phyloP scores from a whole-genome alignment of 768 basidiomycete species.

The Antrodiella citrinella region DNA sequence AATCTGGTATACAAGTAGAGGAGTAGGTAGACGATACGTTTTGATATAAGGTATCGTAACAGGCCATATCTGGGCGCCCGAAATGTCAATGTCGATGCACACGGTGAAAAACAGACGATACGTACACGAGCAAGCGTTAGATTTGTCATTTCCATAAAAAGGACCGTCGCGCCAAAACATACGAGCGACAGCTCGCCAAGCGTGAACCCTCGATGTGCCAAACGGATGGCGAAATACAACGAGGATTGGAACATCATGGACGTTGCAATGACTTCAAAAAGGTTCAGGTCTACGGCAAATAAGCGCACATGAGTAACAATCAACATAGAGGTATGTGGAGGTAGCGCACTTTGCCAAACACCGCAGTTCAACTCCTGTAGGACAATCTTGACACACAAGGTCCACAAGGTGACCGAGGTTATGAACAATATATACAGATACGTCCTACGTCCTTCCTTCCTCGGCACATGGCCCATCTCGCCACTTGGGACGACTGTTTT shows the following conservation, averaged over 20 bases:
- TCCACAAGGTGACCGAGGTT: constrained; percentile 39
- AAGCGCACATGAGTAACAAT: neutral
- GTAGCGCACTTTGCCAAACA: constrained; percentile 64
- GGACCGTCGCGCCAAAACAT: constrained; percentile 77
- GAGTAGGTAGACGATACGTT: constrained; percentile 89
- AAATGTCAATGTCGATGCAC: neutral
- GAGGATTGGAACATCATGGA: constrained; percentile 88
- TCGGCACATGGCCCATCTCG: constrained; percentile 69
- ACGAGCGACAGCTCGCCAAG: constrained; percentile 90
- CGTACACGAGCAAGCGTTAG: constrained; percentile 76
- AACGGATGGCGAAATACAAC: constrained; percentile 78
- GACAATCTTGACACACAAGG: constrained; percentile 41
- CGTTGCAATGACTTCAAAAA: constrained; percentile 63
- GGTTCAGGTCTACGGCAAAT: constrained; percentile 53
- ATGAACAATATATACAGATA: constrained; percentile 63
- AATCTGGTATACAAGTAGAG: constrained; percentile 84
- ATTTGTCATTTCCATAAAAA: constrained; percentile 82
- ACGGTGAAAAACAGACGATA: constrained; percentile 6
- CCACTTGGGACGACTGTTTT: constrained; percentile 44
- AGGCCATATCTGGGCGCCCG: constrained; percentile 59
- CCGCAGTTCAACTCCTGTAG: constrained; percentile 35
- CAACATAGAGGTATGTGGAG: neutral
- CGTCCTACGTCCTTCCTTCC: constrained; percentile 56
- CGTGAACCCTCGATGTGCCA: constrained; percentile 93
- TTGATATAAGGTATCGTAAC: constrained; percentile 76